Percentiles rank a stretch among this genome's conserved stretches.
Evolutionary conservation across 352 stramenopile species (phyloP).

Genomic region (Phytophthora syringae): DNA sequence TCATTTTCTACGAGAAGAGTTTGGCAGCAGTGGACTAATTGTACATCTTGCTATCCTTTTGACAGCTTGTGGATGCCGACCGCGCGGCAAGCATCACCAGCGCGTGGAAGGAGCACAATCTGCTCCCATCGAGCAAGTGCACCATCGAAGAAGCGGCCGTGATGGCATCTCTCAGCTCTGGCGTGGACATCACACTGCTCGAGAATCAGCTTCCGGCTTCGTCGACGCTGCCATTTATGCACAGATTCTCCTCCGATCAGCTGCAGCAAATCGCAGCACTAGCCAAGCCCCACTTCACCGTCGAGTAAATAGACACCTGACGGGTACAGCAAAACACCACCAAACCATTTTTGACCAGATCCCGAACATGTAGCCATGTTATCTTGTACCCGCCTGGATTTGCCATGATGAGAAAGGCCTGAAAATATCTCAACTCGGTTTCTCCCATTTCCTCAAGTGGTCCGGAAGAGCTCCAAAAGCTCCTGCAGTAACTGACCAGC

Average conservation of each 20-base stretch:
- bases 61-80: constrained; percentile 59
- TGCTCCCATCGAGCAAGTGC: constrained; percentile 35
- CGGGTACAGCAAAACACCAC: background rate
- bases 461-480: background rate
- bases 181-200: constrained; percentile 66
- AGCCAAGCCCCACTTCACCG: constrained; percentile 43
- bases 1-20: background rate
- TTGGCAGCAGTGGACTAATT: constrained; percentile 5
- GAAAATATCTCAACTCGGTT: constrained; percentile 31
- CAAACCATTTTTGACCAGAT: constrained; percentile 4
- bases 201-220: constrained; percentile 62
- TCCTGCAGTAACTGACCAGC: constrained; percentile 15
- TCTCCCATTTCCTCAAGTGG: constrained; percentile 25
- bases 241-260: constrained; percentile 44
- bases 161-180: constrained; percentile 56
- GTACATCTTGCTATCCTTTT: constrained; percentile 4
- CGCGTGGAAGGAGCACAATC: constrained; percentile 38
- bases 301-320: constrained; percentile 33
- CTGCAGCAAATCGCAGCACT: constrained; percentile 44
- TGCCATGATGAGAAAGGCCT: constrained; percentile 30
- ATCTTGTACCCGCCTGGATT: constrained; percentile 21
- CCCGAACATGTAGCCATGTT: constrained; percentile 8
- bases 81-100: constrained; percentile 49
- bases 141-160: constrained; percentile 62
- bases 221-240: constrained; percentile 42